Conservation (phyloP, 306 rosid species). For the Phaseolus lunatus region DNA sequence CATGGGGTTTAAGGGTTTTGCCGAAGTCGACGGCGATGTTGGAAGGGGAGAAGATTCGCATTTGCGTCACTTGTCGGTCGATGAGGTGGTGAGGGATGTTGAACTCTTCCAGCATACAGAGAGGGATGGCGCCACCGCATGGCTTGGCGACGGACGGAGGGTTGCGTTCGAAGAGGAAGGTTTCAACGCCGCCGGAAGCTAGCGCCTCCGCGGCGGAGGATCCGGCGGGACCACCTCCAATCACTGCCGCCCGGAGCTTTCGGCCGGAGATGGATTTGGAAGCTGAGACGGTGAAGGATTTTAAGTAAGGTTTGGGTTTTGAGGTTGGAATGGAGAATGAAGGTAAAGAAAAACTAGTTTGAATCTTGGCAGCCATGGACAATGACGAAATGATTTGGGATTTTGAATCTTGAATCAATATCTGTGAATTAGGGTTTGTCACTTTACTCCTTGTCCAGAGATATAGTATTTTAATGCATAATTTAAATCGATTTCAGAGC, state of each 20-base stretch:
- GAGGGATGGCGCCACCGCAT: slow-evolving; percentile 98
- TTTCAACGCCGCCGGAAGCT: slow-evolving; percentile 80
- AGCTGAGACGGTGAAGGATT: slow-evolving; percentile 45
- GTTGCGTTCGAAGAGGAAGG: slow-evolving; percentile 77
- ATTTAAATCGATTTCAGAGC: slow-evolving; percentile 23
- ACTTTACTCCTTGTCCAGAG: not conserved
- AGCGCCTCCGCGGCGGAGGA: slow-evolving; percentile 91
- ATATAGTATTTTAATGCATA: slow-evolving; percentile 27
- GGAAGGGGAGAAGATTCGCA: slow-evolving; percentile 89
- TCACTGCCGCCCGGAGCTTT: slow-evolving; percentile 86
- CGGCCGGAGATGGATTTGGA: slow-evolving; percentile 65
- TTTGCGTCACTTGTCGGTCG: slow-evolving; percentile 78
- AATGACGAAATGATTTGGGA: slow-evolving; percentile 35
- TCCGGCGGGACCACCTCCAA: slow-evolving; percentile 94
- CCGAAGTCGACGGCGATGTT: slow-evolving; percentile 91
- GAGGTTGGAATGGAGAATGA: slow-evolving; percentile 32
- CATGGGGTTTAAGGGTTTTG: slow-evolving; percentile 68
- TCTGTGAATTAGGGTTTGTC: slow-evolving; percentile 1
- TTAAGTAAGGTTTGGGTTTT: slow-evolving; percentile 21
- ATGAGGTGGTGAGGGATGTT: slow-evolving; percentile 75
- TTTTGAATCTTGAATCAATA: slow-evolving; percentile 14
- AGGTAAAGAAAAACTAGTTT: slow-evolving; percentile 34
- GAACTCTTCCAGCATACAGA: slow-evolving; percentile 92
- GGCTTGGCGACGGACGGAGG: slow-evolving; percentile 80
- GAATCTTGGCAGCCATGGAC: slow-evolving; percentile 56